Evolutionary conservation across 768 basidiomycete species (phyloP).

Genomic region (Cubamyces lactineus): DNA sequence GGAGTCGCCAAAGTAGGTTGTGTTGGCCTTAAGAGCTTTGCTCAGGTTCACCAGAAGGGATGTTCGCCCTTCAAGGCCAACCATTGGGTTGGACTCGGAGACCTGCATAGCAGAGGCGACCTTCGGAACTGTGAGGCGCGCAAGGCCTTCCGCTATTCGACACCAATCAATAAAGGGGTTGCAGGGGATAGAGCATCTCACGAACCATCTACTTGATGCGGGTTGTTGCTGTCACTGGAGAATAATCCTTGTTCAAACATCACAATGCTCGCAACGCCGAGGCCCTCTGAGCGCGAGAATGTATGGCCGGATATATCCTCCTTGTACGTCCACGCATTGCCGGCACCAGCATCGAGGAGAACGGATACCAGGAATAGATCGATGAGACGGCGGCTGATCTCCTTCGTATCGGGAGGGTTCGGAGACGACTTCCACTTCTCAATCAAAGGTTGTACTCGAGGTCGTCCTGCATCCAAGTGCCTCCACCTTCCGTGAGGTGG

Average conservation of each 20-base stretch:
- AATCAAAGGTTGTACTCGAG: conserved; percentile 66
- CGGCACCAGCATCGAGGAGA: conserved; percentile 93
- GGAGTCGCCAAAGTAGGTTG: conserved; percentile 71
- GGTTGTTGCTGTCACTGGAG: conserved; percentile 63
- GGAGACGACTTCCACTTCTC: conserved; percentile 52
- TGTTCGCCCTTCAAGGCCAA: conserved; percentile 86
- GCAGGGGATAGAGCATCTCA: conserved; percentile 2
- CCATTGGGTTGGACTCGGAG: conserved; percentile 76
- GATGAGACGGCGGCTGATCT: conserved; percentile 74
- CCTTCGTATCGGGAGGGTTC: conserved; percentile 49
- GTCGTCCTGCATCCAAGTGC: conserved; percentile 73
- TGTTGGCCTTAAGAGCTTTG: conserved; percentile 64
- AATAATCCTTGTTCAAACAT: conserved; percentile 90
- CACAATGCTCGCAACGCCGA: conserved; percentile 87
- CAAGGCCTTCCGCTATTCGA: conserved; percentile 67
- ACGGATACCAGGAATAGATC: conserved; percentile 93
- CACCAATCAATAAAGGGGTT: neutral
- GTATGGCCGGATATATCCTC: conserved; percentile 57
- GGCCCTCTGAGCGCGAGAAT: conserved; percentile 75
- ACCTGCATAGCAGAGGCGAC: conserved; percentile 82
- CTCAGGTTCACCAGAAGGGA: conserved; percentile 74
- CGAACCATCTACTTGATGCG: conserved; percentile 81
- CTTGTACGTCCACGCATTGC: conserved; percentile 75
- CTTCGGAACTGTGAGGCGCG: conserved; percentile 59
- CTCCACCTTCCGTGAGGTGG: conserved; percentile 90